These are phyloP conservation scores for Conticribra weissflogii DNA, from an alignment of 108 stramenopile species.

Conservation along the genomic window DNA sequence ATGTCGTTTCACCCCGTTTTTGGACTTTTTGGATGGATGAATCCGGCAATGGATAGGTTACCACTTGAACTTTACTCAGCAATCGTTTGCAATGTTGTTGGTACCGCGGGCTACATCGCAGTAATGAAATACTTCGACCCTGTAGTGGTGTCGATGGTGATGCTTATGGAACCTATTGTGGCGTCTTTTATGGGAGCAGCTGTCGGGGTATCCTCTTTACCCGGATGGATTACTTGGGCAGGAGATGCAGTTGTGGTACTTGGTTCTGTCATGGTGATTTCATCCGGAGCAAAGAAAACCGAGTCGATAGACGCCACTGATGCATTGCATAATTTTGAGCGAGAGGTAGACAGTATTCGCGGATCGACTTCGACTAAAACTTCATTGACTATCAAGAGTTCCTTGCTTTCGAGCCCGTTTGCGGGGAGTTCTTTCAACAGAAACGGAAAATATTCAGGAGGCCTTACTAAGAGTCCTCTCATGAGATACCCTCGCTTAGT, in stretches of 20 bases:
- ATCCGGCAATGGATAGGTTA: slow-evolving; percentile 42
- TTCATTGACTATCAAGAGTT: too few relatives aligned
- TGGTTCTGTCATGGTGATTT: slow-evolving; percentile 42
- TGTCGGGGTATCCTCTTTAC: slow-evolving; percentile 31
- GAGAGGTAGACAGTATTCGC: slow-evolving; percentile 11
- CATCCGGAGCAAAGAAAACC: slow-evolving; percentile 46
- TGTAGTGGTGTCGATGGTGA: slow-evolving; percentile 57
- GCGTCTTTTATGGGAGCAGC: slow-evolving; percentile 34
- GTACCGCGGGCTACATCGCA: slow-evolving; percentile 67
- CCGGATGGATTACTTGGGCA: slow-evolving; percentile 38
- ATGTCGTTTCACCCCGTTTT: slow-evolving; percentile 36
- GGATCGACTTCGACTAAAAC: too few relatives aligned
- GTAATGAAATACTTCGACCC: slow-evolving; percentile 71
- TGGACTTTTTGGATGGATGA: slow-evolving; percentile 67
- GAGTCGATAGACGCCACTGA: slow-evolving; percentile 55
- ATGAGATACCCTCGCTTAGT: too few relatives aligned
- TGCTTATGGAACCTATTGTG: slow-evolving; percentile 49
- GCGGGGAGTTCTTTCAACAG: too few relatives aligned
- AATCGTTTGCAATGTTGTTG: slow-evolving; percentile 58
- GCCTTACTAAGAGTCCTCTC: too few relatives aligned
- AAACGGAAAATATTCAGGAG: too few relatives aligned
- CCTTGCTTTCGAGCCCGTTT: too few relatives aligned
- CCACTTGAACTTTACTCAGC: slow-evolving; percentile 54
- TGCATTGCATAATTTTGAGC: slow-evolving; percentile 23
- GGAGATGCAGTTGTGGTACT: slow-evolving; percentile 36